phyloP scores from a whole-genome alignment of 2,329 filamentous ascomycete species.

The Gaeumannomyces tritici region DNA sequence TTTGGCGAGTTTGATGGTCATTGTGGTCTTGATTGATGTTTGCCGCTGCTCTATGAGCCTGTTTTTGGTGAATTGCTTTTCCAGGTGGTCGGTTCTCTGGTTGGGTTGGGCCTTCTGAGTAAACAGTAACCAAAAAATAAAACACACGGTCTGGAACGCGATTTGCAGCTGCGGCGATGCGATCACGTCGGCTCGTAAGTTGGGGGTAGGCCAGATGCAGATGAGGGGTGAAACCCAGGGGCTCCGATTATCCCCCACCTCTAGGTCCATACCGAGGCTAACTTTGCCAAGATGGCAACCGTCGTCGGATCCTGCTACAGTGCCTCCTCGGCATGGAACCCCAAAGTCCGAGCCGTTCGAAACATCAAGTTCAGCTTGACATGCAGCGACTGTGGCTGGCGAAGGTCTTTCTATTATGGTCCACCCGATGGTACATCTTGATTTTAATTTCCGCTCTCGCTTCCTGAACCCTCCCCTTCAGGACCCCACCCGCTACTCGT shows the following conservation, averaged over 20 bases:
- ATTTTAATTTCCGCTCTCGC: not conserved
- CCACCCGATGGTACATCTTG: not conserved
- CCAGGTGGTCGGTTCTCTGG: not conserved
- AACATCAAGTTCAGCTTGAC: too few species aligned
- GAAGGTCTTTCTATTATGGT: too few species aligned
- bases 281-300: not conserved
- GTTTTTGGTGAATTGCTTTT: not conserved
- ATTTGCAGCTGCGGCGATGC: not conserved
- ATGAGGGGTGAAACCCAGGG: not conserved
- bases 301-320: too few species aligned
- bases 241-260: too few species aligned
- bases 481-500: slow-evolving; percentile 44
- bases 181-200: not conserved
- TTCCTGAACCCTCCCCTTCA: not conserved
- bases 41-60: too few species aligned
- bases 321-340: too few species aligned
- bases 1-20: not conserved
- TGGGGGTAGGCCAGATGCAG: not conserved
- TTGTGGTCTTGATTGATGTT: not conserved
- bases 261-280: too few species aligned
- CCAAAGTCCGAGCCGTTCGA: too few species aligned
- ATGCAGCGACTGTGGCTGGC: too few species aligned
- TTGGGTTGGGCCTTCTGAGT: not conserved
- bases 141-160: not conserved
- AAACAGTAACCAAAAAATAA: too few species aligned